Evolutionary conservation across 2,329 filamentous ascomycete genomes (phyloP), one percentile per base, ranked within the genome.

Genomic region (Neonectria neomacrospora): DNA sequence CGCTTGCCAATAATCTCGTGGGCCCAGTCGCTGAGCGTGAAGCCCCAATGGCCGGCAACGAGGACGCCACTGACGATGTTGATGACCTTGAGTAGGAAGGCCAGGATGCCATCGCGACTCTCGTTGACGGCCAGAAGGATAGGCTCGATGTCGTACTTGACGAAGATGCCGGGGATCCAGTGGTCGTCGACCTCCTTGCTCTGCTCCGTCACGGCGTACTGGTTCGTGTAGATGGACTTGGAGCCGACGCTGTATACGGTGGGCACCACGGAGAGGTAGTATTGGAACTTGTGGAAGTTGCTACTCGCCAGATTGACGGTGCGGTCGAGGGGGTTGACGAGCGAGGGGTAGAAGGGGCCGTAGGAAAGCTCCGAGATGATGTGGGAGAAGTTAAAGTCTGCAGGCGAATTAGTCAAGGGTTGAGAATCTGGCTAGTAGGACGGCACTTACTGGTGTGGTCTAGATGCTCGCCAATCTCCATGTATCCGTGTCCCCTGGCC

Each of bases 91-190:
- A 98, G 86, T 47, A 94, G 65, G 71, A 99, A 88, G 23, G 86
- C 83, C 68, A 97, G 80, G 62, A 97, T 83, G 45, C 91, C 85
- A 61, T 90, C 90, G 74, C 94, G 88, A 74, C 89, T 88, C 81
- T 98, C 95, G 65, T 91, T 90, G 44, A 99, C 90, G 28, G 91
- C 90, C 56, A 99, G 83, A 77, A 96, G 82, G 72, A 99, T 94
- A 1, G 96, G 96, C 83, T 99, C 96, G 72, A 99, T 97, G 77
- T 98, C 95, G 81, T 97, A 99, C 82, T 98, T 99, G 86, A 99
- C 92, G 77, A 98, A 99, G 66, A 99, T 89, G 32, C 96, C 96
- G 0, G 96, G 96, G 1, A 97, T 87, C 62, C 83, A 67, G 71
- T 84, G 88, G 73, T 96, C 91, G 58, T 84, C 82, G 44, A 96